These are phyloP conservation scores for Neopestalotiopsis sp. DNA, from an alignment of 2,329 filamentous ascomycete genomes.

Conservation along the genomic window DNA sequence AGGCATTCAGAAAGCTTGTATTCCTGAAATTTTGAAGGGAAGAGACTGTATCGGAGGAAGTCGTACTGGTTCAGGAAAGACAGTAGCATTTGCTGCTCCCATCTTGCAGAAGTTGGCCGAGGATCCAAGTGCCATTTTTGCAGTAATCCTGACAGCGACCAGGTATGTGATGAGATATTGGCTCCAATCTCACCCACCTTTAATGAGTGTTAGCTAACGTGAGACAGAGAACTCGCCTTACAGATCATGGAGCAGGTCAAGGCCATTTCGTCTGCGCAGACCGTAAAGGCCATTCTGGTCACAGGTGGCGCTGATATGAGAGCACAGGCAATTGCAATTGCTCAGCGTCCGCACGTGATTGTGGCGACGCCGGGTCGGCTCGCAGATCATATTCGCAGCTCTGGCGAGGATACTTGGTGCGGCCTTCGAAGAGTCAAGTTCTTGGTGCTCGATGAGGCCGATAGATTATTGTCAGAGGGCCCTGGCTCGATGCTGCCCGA, in stretches of 20 bases:
- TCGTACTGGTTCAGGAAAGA: conserved; percentile 95
- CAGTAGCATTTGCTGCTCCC: conserved; percentile 91
- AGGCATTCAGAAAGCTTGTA: conserved; percentile 89
- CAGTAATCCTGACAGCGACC: conserved; percentile 86
- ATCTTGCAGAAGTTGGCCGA: conserved; percentile 93
- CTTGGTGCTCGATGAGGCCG: conserved; percentile 95
- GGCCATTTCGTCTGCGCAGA: conserved; percentile 86
- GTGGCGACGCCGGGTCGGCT: conserved; percentile 93
- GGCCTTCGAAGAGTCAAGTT: conserved; percentile 80
- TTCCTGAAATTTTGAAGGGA: conserved; percentile 89
- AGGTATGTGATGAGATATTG: conserved; percentile 49
- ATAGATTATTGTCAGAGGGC: conserved; percentile 78
- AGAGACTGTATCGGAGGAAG: conserved; percentile 95
- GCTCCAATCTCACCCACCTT: background rate
- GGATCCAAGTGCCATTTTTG: conserved; percentile 91
- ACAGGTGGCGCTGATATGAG: conserved; percentile 95
- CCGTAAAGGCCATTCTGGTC: conserved; percentile 85
- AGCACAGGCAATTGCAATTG: conserved; percentile 82
- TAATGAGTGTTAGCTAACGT: conserved; percentile 19
- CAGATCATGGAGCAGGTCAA: conserved; percentile 97
- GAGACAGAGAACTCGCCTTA: conserved; percentile 78
- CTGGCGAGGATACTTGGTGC: conserved; percentile 87
- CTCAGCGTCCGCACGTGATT: conserved; percentile 84
- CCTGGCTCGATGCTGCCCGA: conserved; percentile 93
- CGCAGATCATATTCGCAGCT: conserved; percentile 90